Percentiles rank a stretch among this genome's conserved stretches.
These are phyloP conservation scores for Boletus bicolor DNA, from an alignment of 768 basidiomycete species.

Conservation along the genomic window DNA sequence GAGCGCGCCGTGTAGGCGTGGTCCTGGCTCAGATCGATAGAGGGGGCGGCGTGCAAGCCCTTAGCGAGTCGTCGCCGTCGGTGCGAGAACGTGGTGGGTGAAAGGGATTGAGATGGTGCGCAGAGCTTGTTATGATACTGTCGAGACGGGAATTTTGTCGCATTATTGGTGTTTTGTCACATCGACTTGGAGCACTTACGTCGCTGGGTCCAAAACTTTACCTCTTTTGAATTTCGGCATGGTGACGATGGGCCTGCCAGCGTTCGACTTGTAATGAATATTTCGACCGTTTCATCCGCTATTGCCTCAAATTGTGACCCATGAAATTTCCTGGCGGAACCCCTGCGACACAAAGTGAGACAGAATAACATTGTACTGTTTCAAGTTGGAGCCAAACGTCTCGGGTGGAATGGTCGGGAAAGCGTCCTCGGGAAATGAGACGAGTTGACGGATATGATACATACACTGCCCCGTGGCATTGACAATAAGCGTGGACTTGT, in stretches of 20 bases:
- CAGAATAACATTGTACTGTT: background rate
- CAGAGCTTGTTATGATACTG: background rate
- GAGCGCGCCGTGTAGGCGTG: background rate
- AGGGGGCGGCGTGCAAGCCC: background rate
- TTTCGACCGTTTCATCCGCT: too few species aligned
- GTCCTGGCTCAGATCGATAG: background rate
- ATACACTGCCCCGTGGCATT: too few species aligned
- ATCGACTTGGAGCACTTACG: background rate
- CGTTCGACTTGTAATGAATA: too few species aligned
- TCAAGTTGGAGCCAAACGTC: background rate
- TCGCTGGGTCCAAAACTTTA: background rate
- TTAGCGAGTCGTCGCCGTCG: background rate
- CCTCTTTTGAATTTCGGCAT: background rate
- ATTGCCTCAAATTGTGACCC: too few species aligned
- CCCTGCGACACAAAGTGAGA: slow-evolving; percentile 1
- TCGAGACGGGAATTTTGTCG: background rate
- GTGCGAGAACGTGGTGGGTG: background rate
- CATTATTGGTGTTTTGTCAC: background rate
- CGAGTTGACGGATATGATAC: too few species aligned
- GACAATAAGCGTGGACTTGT: too few species aligned
- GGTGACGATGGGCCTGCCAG: too few species aligned
- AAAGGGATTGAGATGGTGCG: background rate
- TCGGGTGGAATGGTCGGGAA: background rate
- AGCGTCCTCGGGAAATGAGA: too few species aligned
- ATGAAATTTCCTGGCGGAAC: background rate